phyloP scores from a whole-genome alignment of 768 basidiomycete genomes.

The Trametes elegans region DNA sequence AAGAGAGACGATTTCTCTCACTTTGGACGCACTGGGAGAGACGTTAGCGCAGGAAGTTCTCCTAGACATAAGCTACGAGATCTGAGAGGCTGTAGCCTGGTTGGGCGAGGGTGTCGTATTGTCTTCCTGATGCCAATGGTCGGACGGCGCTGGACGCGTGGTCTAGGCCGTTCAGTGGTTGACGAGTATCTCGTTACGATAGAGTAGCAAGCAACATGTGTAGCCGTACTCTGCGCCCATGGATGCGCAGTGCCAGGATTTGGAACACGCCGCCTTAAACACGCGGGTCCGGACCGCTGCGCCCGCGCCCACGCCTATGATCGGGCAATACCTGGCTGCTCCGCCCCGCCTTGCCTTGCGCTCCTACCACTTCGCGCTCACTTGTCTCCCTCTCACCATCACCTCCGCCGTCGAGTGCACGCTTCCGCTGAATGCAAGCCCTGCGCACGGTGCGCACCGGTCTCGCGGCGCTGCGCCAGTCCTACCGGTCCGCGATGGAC shows the following conservation, averaged over 20 bases:
- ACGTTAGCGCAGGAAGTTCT: conserved; percentile 24
- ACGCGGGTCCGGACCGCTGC: too few relatives aligned
- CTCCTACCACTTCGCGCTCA: not conserved
- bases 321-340: too few relatives aligned
- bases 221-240: too few relatives aligned
- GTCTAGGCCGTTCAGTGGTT: too few relatives aligned
- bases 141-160: too few relatives aligned
- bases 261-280: too few relatives aligned
- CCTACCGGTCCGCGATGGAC: not conserved
- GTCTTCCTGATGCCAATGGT: not conserved
- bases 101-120: not conserved
- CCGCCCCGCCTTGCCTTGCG: too few relatives aligned
- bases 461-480: not conserved
- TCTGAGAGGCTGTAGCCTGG: not conserved
- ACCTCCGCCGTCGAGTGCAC: too few relatives aligned
- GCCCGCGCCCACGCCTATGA: too few relatives aligned
- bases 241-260: too few relatives aligned
- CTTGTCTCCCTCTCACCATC: not conserved
- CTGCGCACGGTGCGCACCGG: not conserved
- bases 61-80: conserved; percentile 19
- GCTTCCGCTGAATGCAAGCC: not conserved
- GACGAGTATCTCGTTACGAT: too few relatives aligned
- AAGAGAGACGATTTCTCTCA: conserved; percentile 17
- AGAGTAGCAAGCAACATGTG: too few relatives aligned
- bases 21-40: conserved; percentile 25